Conservation (phyloP, 1,284 basidiomycete species). For the Amylostereum areolatum region DNA sequence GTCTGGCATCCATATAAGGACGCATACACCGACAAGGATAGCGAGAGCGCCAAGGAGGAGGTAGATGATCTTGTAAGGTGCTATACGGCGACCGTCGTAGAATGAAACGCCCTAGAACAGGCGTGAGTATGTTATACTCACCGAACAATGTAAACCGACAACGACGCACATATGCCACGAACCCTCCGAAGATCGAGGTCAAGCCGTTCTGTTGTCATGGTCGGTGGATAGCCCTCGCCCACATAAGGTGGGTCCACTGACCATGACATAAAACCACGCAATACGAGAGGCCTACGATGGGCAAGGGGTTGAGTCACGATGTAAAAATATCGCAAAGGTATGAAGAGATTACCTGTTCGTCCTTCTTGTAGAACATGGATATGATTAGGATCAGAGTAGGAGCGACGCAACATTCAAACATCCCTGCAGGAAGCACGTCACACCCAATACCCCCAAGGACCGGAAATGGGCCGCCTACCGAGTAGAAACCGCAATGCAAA, state of each 20-base stretch:
- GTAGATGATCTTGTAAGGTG: slow-evolving; percentile 60
- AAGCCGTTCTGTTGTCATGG: slow-evolving; percentile 40
- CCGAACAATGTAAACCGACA: slow-evolving; percentile 9
- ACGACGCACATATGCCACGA: slow-evolving; percentile 49
- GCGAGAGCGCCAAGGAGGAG: slow-evolving; percentile 55
- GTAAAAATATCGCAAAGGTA: background rate
- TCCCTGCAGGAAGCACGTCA: slow-evolving; percentile 31
- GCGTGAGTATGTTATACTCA: background rate
- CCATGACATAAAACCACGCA: slow-evolving; percentile 67
- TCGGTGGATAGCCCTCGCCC: background rate
- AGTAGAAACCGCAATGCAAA: slow-evolving; percentile 58
- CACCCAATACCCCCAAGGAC: background rate
- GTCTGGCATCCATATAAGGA: slow-evolving; percentile 59
- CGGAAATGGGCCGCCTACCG: slow-evolving; percentile 26
- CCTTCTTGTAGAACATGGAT: slow-evolving; percentile 66
- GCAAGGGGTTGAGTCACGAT: background rate
- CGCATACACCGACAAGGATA: slow-evolving; percentile 49
- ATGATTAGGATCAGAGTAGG: slow-evolving; percentile 60
- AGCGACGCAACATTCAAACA: slow-evolving; percentile 61
- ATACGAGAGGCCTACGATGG: slow-evolving; percentile 46
- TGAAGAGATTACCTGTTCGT: slow-evolving; percentile 44
- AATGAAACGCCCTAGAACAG: slow-evolving; percentile 48
- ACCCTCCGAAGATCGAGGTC: slow-evolving; percentile 60
- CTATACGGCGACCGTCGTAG: slow-evolving; percentile 38
- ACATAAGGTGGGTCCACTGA: slow-evolving; percentile 18